A percentile compares a stretch with the other conserved stretches of the same genome.
These are phyloP conservation scores for Wickerhamomyces sp. DNA, from an alignment of 1,139 yeast species.

Conservation along the genomic window DNA sequence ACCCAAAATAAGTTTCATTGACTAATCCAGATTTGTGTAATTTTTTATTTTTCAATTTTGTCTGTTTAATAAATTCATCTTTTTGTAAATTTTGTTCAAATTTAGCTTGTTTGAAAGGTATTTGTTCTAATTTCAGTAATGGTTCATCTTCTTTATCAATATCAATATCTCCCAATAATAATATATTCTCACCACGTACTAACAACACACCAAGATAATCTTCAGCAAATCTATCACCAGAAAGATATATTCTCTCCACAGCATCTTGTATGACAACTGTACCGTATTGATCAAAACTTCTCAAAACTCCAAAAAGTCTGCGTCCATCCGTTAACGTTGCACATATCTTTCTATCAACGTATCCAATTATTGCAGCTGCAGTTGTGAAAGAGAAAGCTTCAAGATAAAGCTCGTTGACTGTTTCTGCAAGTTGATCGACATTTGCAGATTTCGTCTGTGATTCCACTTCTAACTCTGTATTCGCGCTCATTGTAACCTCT, in stretches of 20 bases:
- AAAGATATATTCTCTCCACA: slow-evolving; percentile 73
- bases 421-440: slow-evolving; percentile 20
- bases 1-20: slow-evolving; percentile 31
- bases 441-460: slow-evolving; percentile 7
- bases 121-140: slow-evolving; percentile 48
- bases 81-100: slow-evolving; percentile 36
- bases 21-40: slow-evolving; percentile 49
- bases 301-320: slow-evolving; percentile 78
- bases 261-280: slow-evolving; percentile 91
- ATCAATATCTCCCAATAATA: slow-evolving; percentile 92
- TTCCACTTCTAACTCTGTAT: slow-evolving; percentile 13
- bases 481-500: slow-evolving; percentile 3
- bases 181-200: slow-evolving; percentile 95
- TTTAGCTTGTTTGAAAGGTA: slow-evolving; percentile 61
- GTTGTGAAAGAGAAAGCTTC: slow-evolving; percentile 86
- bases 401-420: slow-evolving; percentile 34
- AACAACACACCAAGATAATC: slow-evolving; percentile 72
- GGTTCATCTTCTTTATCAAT: slow-evolving; percentile 81
- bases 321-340: slow-evolving; percentile 89
- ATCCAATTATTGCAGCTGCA: slow-evolving; percentile 92
- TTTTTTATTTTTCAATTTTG: slow-evolving; percentile 43
- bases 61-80: slow-evolving; percentile 33
- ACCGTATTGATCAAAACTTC: slow-evolving; percentile 92
- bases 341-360: slow-evolving; percentile 80
- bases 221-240: slow-evolving; percentile 59